Conservation (phyloP, 2,329 filamentous ascomycete species). For the Colletotrichum abscissum region DNA sequence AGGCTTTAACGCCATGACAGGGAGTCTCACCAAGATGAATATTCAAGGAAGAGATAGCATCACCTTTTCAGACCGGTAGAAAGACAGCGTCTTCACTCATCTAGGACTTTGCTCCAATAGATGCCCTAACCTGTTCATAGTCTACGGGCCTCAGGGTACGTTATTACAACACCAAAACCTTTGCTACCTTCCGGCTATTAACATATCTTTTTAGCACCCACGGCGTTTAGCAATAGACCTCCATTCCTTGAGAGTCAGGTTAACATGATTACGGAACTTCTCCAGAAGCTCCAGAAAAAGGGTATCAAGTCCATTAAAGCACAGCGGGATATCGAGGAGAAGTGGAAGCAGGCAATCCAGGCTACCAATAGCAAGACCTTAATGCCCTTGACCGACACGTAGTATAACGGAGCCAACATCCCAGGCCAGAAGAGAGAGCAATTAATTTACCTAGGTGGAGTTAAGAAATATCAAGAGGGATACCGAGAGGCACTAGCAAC, state of each 20-base stretch:
- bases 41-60: slow-evolving; percentile 43
- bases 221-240: slow-evolving; percentile 36
- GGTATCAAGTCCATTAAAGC: slow-evolving; percentile 35
- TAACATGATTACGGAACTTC: slow-evolving; percentile 33
- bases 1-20: slow-evolving; percentile 50
- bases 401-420: slow-evolving; percentile 40
- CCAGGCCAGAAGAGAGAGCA: slow-evolving; percentile 38
- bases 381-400: slow-evolving; percentile 34
- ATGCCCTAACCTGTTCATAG: slow-evolving; percentile 38
- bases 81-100: slow-evolving; percentile 43
- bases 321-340: not conserved
- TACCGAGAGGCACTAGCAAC: slow-evolving; percentile 18
- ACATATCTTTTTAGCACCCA: slow-evolving; percentile 26
- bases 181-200: not conserved
- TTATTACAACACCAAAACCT: not conserved
- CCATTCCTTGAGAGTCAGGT: slow-evolving; percentile 31
- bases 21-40: slow-evolving; percentile 45
- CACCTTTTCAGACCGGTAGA: slow-evolving; percentile 45
- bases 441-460: slow-evolving; percentile 36
- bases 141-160: slow-evolving; percentile 40
- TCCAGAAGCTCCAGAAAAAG: slow-evolving; percentile 28
- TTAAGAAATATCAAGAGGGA: slow-evolving; percentile 28
- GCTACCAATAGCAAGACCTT: slow-evolving; percentile 35
- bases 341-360: slow-evolving; percentile 36
- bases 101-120: slow-evolving; percentile 39